Base-by-base conservation (phyloP, 305 asterid genomes). In the Galium porrigens region DNA sequence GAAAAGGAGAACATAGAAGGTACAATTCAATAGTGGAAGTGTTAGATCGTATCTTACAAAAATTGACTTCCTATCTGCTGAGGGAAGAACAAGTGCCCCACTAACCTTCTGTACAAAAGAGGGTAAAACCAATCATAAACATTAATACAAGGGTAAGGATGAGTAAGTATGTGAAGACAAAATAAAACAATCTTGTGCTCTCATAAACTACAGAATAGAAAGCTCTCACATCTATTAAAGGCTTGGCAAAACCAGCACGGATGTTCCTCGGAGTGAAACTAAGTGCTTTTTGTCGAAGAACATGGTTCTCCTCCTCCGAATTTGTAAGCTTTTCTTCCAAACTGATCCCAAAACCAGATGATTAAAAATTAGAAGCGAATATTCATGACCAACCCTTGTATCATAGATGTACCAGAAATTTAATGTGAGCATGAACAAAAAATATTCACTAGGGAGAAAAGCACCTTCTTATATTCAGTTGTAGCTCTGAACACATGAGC, bases 221-320 rank as follows among this genome's bases (percentile, higher is more conserved):
- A 37, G 70, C 48, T 37, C 92, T 86, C 83, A 88, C 98, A 57
- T 91, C 95, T 59, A 78, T 48, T 68, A 84, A 76, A 72, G 98
- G 94, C 76, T 81, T 89, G 48, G 75, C 75, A 69, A 78, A 74
- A 67, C 84, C 91, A 53, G 79, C 67, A 68, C 94, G 86, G 58
- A 78, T 84, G 79, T 83, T 85, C 82, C 79, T 82, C 3, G 99
- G 96, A 49, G 99, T 73, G 44, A 72, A 80, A 72, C 60, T 71
- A 79, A 85, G 77, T 62, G 95, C 69, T 81, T 85, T 92, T 80
- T 92, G 96, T 37, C 89, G 85, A 70, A 89, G 79, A 72, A 89
- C 75, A 62, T 77, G 88, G 76, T 84, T 92, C 77, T 92, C 96
- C 71, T 79, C 72, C 83, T 89, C 89, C 39, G 81, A 66, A 83